Conservation (phyloP, 257 asterid genomes). For the Scutellaria minor region DNA sequence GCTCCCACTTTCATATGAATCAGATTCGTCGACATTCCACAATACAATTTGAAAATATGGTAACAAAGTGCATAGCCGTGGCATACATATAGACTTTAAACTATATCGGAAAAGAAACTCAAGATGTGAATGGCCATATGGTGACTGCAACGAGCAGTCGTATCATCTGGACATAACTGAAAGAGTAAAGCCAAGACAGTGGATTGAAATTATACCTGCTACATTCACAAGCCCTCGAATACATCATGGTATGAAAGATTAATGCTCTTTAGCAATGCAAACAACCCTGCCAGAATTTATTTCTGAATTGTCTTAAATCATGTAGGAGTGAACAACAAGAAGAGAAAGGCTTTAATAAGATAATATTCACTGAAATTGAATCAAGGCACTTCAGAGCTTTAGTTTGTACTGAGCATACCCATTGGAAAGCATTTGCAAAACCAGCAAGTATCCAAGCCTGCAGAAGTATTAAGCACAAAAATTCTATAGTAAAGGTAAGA, state of each 20-base stretch:
- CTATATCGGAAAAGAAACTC: neutral
- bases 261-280: neutral
- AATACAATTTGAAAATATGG: neutral
- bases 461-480: neutral
- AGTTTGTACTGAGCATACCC: conserved; percentile 1
- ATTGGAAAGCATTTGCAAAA: neutral
- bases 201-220: neutral
- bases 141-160: conserved; percentile 10
- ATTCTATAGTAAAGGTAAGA: neutral
- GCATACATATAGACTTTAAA: neutral
- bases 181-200: neutral
- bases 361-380: neutral
- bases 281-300: neutral
- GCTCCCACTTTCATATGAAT: neutral
- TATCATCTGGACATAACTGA: neutral
- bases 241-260: neutral
- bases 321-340: neutral
- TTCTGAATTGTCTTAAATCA: neutral
- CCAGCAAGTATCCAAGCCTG: neutral
- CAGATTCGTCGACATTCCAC: neutral
- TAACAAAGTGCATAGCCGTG: neutral
- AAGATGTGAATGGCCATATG: neutral
- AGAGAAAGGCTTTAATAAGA: neutral
- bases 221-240: neutral
- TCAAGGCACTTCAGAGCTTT: conserved; percentile 9